Base-by-base conservation (phyloP, 805 yeast genomes). In the Deakozyma indianensis region DNA sequence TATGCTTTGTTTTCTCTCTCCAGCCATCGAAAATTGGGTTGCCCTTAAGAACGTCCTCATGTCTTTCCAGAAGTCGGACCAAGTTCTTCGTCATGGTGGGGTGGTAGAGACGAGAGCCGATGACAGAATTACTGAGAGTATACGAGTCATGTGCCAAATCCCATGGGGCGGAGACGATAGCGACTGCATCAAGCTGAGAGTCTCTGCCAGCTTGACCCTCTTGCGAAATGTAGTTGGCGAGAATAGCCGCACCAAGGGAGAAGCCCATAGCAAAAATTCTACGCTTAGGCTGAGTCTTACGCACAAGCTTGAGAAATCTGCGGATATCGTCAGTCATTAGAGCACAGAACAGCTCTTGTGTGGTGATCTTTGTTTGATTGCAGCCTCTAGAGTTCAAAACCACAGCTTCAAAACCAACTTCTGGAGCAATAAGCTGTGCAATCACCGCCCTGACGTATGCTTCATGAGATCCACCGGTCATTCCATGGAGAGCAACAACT, bases 401-500 rank as follows among this genome's bases (percentile, higher is more conserved):
- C 40, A 75, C 76, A 4, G 75, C 69, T 50, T 80, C 88, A 67
- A 82, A 80, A 1, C 66, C 63, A 16, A 51, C 47, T 28, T 56
- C 56, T 15, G 60, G 55, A 2, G 47, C 15, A 22, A 41, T 18
- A 22, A 53, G 42, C 54, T 56, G 45, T 41, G 67, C 63, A 16
- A 76, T 71, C 29, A 79, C 57, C 46, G 83, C 71, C 22, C 92
- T 69, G 38, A 84, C 76, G 56, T 84, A 77, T 4, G 82, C 69
- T 57, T 84, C 94, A 50, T 80, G 83, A n/a, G 88, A 78, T 0
- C 94, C 92, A 3, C 95, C 95, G 1, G 83, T 79, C 32, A 84
- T 70, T 0, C 95, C 95, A 57, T 85, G 94, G 38, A 82, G 61
- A 2, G 75, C 63, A 24, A 84, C 71, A 16, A 81, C 65, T 55